Conservation (phyloP, 805 yeast genomes). For the Candida nanaspora region DNA sequence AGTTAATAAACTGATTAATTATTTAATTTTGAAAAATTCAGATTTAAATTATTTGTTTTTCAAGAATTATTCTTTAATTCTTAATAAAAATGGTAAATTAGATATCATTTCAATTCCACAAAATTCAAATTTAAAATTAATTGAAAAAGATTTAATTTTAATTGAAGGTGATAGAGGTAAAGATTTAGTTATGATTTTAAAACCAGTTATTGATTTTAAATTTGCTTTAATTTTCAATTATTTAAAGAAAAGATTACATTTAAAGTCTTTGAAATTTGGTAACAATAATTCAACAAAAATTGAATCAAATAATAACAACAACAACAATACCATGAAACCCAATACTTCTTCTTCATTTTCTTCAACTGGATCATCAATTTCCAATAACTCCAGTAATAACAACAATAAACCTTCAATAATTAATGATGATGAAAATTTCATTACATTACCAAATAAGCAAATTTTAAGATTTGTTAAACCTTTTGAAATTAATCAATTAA, state of each 20-base stretch:
- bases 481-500: constrained; percentile 55
- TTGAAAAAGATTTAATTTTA: constrained; percentile 59
- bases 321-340: constrained; percentile 10
- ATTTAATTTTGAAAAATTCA: constrained; percentile 36
- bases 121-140: constrained; percentile 52
- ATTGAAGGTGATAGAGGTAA: constrained; percentile 84
- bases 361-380: too few relatives aligned
- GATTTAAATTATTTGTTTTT: constrained; percentile 29
- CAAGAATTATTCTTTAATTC: constrained; percentile 28
- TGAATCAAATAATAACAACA: constrained; percentile 9
- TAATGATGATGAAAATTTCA: constrained; percentile 51
- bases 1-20: constrained; percentile 27
- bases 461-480: constrained; percentile 71
- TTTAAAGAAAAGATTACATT: constrained; percentile 64
- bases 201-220: constrained; percentile 54
- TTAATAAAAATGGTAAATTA: constrained; percentile 37
- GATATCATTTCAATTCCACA: constrained; percentile 65
- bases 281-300: constrained; percentile 14
- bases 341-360: constrained; percentile 8
- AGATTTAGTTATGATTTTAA: constrained; percentile 66
- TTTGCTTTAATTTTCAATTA: constrained; percentile 68
- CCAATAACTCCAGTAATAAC: constrained; percentile 31
- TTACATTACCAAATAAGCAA: constrained; percentile 73
- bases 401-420: constrained; percentile 23
- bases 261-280: constrained; percentile 39